phyloP scores from a whole-genome alignment of 371 early-diverging fungal species.

The Mucor racemosus region DNA sequence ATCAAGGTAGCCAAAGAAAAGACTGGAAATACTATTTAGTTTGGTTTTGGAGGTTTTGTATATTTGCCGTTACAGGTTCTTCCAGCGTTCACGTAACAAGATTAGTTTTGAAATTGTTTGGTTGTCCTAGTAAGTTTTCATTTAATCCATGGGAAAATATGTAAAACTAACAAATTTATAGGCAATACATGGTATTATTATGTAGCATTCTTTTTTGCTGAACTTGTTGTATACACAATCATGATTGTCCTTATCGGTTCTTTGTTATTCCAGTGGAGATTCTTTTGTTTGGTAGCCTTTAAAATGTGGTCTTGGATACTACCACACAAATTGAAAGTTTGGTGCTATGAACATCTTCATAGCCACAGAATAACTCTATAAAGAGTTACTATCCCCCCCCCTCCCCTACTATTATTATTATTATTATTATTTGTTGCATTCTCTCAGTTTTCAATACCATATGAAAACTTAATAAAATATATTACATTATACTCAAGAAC shows the following conservation, averaged over 20 bases:
- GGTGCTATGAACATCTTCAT: conserved; percentile 28
- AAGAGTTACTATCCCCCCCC: neutral
- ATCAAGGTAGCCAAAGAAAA: conserved; percentile 8
- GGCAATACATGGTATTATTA: conserved; percentile 37
- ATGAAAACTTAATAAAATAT: neutral
- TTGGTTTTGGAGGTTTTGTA: conserved; percentile 45
- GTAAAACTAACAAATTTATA: neutral
- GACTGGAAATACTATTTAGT: conserved; percentile 17
- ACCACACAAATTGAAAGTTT: conserved; percentile 18
- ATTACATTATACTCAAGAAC: neutral
- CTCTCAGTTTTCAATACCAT: neutral
- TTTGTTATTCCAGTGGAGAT: conserved; percentile 42
- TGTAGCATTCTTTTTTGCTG: conserved; percentile 39
- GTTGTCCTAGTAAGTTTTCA: conserved; percentile 18
- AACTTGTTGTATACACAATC: conserved; percentile 42
- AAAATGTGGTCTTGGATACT: conserved; percentile 48
- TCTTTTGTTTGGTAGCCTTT: conserved; percentile 38
- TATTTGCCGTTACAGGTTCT: conserved; percentile 50
- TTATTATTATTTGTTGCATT: neutral
- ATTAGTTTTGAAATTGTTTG: conserved; percentile 13
- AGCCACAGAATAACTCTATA: conserved; percentile 22
- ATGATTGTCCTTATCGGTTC: conserved; percentile 46
- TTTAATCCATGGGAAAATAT: too few relatives aligned
- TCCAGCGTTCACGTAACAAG: conserved; percentile 45
- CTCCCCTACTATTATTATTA: too few relatives aligned